These are phyloP conservation scores for Hsuehochloa calcarea DNA, from an alignment of 176 grass and related monocot genomes.

Conservation along the genomic window DNA sequence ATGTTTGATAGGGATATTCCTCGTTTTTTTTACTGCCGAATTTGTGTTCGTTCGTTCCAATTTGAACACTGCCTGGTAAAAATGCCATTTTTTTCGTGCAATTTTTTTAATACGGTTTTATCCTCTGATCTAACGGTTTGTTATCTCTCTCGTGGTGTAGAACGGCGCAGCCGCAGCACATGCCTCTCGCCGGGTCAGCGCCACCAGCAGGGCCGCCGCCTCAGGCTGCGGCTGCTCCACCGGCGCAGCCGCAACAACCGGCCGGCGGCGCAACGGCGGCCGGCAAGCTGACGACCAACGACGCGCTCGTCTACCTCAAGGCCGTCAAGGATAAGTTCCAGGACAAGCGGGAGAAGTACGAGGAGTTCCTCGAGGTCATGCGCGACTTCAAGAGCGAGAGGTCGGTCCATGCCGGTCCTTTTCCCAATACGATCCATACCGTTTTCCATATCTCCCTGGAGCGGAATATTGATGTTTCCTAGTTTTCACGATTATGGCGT, in stretches of 20 bases:
- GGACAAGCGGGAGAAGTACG: constrained; percentile 94
- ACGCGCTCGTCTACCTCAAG: constrained; percentile 91
- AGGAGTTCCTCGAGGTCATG: constrained; percentile 99
- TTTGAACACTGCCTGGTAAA: not conserved
- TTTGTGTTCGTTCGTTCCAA: not conserved
- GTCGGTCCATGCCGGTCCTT: constrained; percentile 30
- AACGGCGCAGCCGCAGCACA: constrained; percentile 48
- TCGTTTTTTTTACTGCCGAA: not conserved
- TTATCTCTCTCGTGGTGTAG: constrained; percentile 17
- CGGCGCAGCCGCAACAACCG: constrained; percentile 30
- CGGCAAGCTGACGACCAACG: constrained; percentile 85
- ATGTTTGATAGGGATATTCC: not conserved
- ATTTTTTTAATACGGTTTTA: not conserved
- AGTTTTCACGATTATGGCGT: not conserved
- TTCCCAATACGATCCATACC: not conserved
- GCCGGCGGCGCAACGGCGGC: not conserved
- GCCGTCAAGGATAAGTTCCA: constrained; percentile 97
- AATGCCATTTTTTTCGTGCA: constrained; percentile 23
- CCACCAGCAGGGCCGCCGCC: constrained; percentile 11
- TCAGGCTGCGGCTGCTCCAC: constrained; percentile 1
- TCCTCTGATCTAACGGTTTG: constrained; percentile 30
- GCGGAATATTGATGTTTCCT: not conserved
- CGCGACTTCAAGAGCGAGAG: constrained; percentile 99
- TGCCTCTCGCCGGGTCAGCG: constrained; percentile 33
- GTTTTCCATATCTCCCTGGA: not conserved